Evolutionary conservation across 177 flowering plant species (phyloP), one percentile per base, ranked within the genome.

Genomic region (Vitis hybrid): DNA sequence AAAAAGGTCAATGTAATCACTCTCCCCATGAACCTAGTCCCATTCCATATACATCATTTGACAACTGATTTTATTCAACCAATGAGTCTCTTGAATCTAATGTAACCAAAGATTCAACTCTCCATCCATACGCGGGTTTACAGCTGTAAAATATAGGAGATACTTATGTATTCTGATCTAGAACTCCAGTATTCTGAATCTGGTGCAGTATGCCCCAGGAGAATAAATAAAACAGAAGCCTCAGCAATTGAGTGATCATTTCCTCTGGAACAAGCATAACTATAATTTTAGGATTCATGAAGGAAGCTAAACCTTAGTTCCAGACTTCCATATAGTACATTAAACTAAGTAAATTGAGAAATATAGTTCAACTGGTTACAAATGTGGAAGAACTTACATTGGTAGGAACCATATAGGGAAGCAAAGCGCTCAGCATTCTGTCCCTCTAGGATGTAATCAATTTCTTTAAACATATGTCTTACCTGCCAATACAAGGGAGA

Each of bases 381-480:
- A 22, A 31, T 39, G n/a, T 26, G 39, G 13, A 50, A 60, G 12
- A 65, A 79, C 83, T 84, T 84, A 91, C 97, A 12, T 66, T 84
- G 74, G 49, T 61, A 16, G 64, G 16, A 70, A 67, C 86, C 87
- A 85, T 91, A 95, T 5, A 95, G 88, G 71, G 92, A 85, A 68
- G 96, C 93, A 82, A 95, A 95, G 65, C 94, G 96, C 71, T 95
- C 98, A 60, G 99, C 97, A 91, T 95, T 95, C 76, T 88, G 86
- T 29, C 86, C 99, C 82, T 95, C 99, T 65, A 81, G 74, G 49
- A 95, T 71, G 75, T 95, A 95, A 79, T 95, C 98, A 74, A 95
- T 95, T 77, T 95, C 99, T 78, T 93, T 94, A 84, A 95, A 95
- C 99, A 95, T 93, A 79, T 95, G 98, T 74, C 99, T 90, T 15